Base-by-base conservation (phyloP, 139 green algal genomes). In the Nannochloris sp. region DNA sequence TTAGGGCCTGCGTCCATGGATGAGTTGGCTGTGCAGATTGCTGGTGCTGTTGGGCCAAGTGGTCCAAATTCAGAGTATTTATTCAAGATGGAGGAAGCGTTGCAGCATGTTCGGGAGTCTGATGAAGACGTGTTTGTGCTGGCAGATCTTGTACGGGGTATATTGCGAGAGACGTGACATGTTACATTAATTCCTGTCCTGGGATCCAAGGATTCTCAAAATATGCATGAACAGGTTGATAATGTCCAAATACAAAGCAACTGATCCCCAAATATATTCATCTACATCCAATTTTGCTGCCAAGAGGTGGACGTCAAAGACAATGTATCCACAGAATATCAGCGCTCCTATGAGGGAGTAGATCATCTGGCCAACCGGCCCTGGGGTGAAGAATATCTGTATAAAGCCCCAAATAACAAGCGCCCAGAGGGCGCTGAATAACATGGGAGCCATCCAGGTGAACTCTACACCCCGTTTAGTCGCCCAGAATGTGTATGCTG, bases 191-290 rank as follows among this genome's bases (percentile, higher is more conserved):
- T 30, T 33, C 25, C 50, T 59, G 9, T 33, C 56, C 46, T 53
- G 46, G 3, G 46, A 23, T 45, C 56, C 56, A 29, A 86, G 59
- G 4, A 85, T 60, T 12, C 79, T 68, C 37, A 90, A 58, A 30
- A 90, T 77, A 62, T 78, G 63, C n/a, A 91, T 46, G 59, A 91
- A 91, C 2, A 91, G 57, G 58, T 91, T 91, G 67, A 91, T 75
- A 23, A 91, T 76, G 60, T 89, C 70, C 2, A 91, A 65, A 58
- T 91, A 91, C n/a, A 91, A 66, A 0, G 49, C 63, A 14, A 91
- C 56, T 5, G 62, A 69, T 2, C 76, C 84, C 77, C 76, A 85
- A 2, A 91, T 68, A 53, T 91, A 91, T 4, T 91, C 80, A 59
- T 92, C 84, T 45, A 84, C 30, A 48, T 67, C 65, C 46, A 79